Base-by-base conservation (phyloP, 2,329 filamentous ascomycete species). In the Bipolaris victoriae region DNA sequence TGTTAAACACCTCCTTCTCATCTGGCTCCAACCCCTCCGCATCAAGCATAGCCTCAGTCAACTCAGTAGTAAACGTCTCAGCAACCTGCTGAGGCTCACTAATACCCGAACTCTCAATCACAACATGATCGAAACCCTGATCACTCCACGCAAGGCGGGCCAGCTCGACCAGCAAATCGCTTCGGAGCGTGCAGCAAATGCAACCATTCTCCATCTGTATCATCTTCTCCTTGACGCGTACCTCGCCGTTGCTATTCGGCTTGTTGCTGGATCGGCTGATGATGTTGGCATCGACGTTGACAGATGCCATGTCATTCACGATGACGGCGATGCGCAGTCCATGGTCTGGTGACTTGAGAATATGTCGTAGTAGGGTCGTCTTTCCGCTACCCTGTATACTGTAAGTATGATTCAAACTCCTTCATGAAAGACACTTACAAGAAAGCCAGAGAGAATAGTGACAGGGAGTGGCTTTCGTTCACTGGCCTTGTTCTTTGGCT, bases 81-180 rank as follows among this genome's bases (percentile, higher is more conserved):
- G 88, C 88, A 0, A 91, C 88, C 65, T 91, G 88, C 76, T 89
- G 87, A 0, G 87, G 88, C 72, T 90, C 88, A 63, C 88, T 90
- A 61, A 91, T 89, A 0, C 89, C 87, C 2, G 84, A 88, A 68
- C 87, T 90, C 72, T 91, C 88, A 40, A 90, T 88, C 37, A 90
- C 79, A 24, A 91, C 84, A 70, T 91, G 91, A 70, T 91, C 87
- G 36, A 91, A 88, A 48, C 83, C 78, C 16, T 85, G 82, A 1
- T 86, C 62, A 36, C 65, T 80, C 67, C 87, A 83, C 0, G 88
- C 82, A 1, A 91, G 79, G 0, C 82, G 82, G 0, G 88, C 88
- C 0, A 91, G 82, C 69, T 91, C 89, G 57, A 89, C 85, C 0
- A 92, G 81, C 1, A 91, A 76, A 54, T 91, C 89, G 1, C 88